A percentile compares a stretch with the other conserved stretches of the same genome.
These are phyloP conservation scores for Exophiala phaeomuriformis DNA, from an alignment of 2,329 filamentous ascomycete genomes.

Conservation along the genomic window DNA sequence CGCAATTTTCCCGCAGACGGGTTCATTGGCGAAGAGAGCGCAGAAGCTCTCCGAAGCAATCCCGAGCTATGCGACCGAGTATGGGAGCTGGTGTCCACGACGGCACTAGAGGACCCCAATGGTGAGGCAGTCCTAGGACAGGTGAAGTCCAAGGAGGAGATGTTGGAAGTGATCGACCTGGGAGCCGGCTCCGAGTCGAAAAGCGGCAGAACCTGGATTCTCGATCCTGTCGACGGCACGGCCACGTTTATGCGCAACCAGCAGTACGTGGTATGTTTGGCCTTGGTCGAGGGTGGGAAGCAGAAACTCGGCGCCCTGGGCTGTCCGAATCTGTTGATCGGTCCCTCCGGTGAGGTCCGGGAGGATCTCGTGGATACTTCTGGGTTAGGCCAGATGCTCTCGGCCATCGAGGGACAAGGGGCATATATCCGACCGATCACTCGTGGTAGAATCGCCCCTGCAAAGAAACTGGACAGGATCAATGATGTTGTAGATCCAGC, in stretches of 20 bases:
- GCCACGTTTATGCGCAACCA: slow-evolving; percentile 54
- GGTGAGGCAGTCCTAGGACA: slow-evolving; percentile 28
- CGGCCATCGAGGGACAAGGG: not conserved
- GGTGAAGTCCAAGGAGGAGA: slow-evolving; percentile 44
- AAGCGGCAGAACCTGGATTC: slow-evolving; percentile 50
- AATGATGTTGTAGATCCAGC: not conserved
- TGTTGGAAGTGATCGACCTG: slow-evolving; percentile 56
- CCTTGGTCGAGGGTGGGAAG: slow-evolving; percentile 50
- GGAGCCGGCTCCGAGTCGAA: slow-evolving; percentile 41
- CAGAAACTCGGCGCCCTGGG: slow-evolving; percentile 55
- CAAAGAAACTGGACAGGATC: not conserved
- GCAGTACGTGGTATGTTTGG: slow-evolving; percentile 57
- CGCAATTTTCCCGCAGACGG: slow-evolving; percentile 47
- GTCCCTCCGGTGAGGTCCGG: slow-evolving; percentile 37
- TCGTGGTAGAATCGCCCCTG: not conserved
- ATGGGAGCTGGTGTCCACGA: slow-evolving; percentile 46
- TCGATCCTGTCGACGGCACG: slow-evolving; percentile 60
- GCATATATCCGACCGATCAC: not conserved
- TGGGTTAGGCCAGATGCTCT: not conserved
- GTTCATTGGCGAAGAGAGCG: slow-evolving; percentile 58
- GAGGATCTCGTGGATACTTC: slow-evolving; percentile 37
- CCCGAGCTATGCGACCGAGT: slow-evolving; percentile 45
- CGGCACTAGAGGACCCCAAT: slow-evolving; percentile 31
- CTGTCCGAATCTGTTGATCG: slow-evolving; percentile 47
- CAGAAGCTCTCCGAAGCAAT: slow-evolving; percentile 47